These are phyloP conservation scores for Magnolia kwangsiensis DNA, from an alignment of 164 flowering plant species.

Conservation along the genomic window DNA sequence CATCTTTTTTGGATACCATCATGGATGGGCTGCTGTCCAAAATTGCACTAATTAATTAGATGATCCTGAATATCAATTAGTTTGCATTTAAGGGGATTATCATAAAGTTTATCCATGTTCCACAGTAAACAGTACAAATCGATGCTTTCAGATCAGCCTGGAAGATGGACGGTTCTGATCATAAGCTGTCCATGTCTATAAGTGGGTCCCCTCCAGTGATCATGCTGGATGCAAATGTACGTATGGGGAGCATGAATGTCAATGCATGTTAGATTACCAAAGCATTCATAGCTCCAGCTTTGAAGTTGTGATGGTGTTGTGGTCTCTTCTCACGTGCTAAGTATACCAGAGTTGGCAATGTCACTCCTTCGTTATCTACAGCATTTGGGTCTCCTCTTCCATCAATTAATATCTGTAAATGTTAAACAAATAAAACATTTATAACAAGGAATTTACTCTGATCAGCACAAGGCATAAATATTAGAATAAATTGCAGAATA, in stretches of 20 bases:
- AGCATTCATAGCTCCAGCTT: slow-evolving; percentile 59
- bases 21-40: background rate
- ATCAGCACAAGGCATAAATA: too few species aligned
- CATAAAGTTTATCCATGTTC: too few species aligned
- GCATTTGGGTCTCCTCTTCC: slow-evolving; percentile 34
- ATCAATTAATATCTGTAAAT: slow-evolving; percentile 38
- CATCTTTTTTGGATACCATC: background rate
- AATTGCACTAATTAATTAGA: background rate
- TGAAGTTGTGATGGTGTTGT: slow-evolving; percentile 40
- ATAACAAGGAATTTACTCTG: background rate
- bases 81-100: too few species aligned
- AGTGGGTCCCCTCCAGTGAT: background rate
- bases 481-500: too few species aligned
- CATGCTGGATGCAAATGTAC: background rate
- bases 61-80: background rate
- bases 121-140: too few species aligned
- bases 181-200: background rate
- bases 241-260: background rate
- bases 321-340: slow-evolving; percentile 55
- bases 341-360: slow-evolving; percentile 48
- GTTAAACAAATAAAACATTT: background rate
- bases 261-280: slow-evolving; percentile 28
- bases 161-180: too few species aligned
- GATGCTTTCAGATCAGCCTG: too few species aligned
- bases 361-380: slow-evolving; percentile 30